Evolutionary conservation across 148 eudicot species (phyloP).

Genomic region (Fallopia convolvulus): DNA sequence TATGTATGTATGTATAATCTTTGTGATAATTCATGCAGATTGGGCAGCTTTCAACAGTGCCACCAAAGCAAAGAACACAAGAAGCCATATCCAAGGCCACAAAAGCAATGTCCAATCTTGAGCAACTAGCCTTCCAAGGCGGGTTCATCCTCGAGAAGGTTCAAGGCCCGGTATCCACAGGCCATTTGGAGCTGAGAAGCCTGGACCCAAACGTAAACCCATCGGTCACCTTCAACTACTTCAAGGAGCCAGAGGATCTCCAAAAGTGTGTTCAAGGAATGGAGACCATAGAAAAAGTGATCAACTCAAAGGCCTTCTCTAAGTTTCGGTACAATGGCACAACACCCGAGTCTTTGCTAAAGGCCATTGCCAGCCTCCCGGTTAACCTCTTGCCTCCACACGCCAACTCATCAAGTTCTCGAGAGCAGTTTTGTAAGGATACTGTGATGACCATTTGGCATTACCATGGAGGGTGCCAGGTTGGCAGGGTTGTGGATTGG

Average conservation of each 20-base stretch:
- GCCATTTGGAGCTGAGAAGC: slow-evolving; percentile 51
- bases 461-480: slow-evolving; percentile 74
- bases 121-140: slow-evolving; percentile 49
- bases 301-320: slow-evolving; percentile 47
- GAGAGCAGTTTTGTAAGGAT: slow-evolving; percentile 66
- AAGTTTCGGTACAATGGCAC: slow-evolving; percentile 32
- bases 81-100: slow-evolving; percentile 59
- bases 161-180: slow-evolving; percentile 65
- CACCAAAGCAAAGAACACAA: slow-evolving; percentile 81
- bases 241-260: slow-evolving; percentile 63
- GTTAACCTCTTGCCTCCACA: slow-evolving; percentile 59
- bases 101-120: slow-evolving; percentile 42
- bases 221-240: slow-evolving; percentile 77
- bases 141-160: slow-evolving; percentile 77
- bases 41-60: slow-evolving; percentile 73
- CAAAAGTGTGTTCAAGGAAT: slow-evolving; percentile 61
- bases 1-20: too few relatives aligned
- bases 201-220: slow-evolving; percentile 58
- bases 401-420: slow-evolving; percentile 31
- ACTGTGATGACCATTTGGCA: slow-evolving; percentile 83
- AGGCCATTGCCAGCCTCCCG: slow-evolving; percentile 42
- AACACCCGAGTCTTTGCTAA: slow-evolving; percentile 30
- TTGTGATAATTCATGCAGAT: slow-evolving; percentile 45
- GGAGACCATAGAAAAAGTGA: slow-evolving; percentile 35
- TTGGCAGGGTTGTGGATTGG: slow-evolving; percentile 46